phyloP scores from a whole-genome alignment of 2,329 filamentous ascomycete genomes.

The Trichoderma oligosporum region DNA sequence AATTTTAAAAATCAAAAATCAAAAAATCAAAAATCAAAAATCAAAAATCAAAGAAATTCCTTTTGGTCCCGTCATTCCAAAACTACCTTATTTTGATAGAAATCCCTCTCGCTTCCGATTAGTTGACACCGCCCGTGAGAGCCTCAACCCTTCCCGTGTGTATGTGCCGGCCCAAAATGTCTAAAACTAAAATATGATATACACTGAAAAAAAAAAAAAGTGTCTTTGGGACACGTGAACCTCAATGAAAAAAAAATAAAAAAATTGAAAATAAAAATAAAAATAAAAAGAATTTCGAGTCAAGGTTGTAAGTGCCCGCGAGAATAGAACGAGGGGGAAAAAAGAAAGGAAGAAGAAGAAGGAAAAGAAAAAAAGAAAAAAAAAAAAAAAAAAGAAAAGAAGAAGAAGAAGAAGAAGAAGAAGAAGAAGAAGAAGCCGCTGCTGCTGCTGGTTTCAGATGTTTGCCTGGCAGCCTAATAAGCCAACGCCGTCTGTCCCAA shows the following conservation, averaged over 20 bases:
- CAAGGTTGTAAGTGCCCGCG: too few relatives aligned
- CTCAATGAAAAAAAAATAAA: not conserved
- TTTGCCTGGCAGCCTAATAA: conserved; percentile 1
- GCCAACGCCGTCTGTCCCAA: conserved; percentile 14
- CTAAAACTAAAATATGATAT: conserved; percentile 8
- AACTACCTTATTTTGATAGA: not conserved
- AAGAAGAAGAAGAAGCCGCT: not conserved
- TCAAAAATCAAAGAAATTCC: too few relatives aligned
- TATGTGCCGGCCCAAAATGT: not conserved
- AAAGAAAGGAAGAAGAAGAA: not conserved
- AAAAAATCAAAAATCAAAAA: too few relatives aligned
- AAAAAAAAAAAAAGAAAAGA: not conserved
- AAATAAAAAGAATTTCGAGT: not conserved
- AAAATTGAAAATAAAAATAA: not conserved
- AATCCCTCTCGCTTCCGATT: not conserved
- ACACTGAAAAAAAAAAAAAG: not conserved
- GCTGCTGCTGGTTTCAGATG: not conserved
- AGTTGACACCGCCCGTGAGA: conserved; percentile 11
- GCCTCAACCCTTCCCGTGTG: conserved; percentile 6
- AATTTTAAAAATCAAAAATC: too few relatives aligned
- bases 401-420: not conserved
- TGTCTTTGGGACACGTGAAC: too few relatives aligned
- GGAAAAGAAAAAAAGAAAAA: not conserved
- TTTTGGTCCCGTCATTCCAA: not conserved
- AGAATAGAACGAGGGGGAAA: not conserved